A percentile compares a stretch with the other conserved stretches of the same genome.
These are phyloP conservation scores for Herpomyces periplanetae DNA, from an alignment of 2,329 filamentous ascomycete species.

Conservation along the genomic window DNA sequence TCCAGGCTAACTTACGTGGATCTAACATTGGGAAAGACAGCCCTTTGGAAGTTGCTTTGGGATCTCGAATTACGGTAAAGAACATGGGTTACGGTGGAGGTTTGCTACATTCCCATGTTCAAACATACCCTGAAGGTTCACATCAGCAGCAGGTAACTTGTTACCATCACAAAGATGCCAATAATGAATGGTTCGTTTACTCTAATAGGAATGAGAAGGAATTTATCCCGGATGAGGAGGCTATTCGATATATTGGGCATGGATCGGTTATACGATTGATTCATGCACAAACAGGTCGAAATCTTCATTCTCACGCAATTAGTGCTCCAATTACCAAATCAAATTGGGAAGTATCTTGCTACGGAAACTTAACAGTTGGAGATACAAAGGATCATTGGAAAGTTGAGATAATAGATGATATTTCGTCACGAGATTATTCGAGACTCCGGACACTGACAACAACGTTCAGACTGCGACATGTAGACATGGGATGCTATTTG, in stretches of 20 bases:
- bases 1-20: slow-evolving; percentile 78
- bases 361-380: slow-evolving; percentile 74
- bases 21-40: slow-evolving; percentile 82
- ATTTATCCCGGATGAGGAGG: slow-evolving; percentile 26
- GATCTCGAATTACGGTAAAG: slow-evolving; percentile 68
- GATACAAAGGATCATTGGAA: slow-evolving; percentile 96
- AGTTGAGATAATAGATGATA: slow-evolving; percentile 63
- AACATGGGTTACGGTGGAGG: slow-evolving; percentile 98
- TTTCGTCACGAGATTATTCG: slow-evolving; percentile 44
- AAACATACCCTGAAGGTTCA: slow-evolving; percentile 80
- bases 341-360: slow-evolving; percentile 71
- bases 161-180: slow-evolving; percentile 96
- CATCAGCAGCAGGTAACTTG: slow-evolving; percentile 86
- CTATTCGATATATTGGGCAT: slow-evolving; percentile 33
- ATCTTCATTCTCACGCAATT: slow-evolving; percentile 75
- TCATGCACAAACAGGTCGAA: slow-evolving; percentile 77
- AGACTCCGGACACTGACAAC: slow-evolving; percentile 69
- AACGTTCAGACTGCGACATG: slow-evolving; percentile 53
- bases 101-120: slow-evolving; percentile 74
- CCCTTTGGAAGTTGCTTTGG: slow-evolving; percentile 57
- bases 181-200: slow-evolving; percentile 99
- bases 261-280: slow-evolving; percentile 45
- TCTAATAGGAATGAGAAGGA: slow-evolving; percentile 42
- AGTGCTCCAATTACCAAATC: slow-evolving; percentile 56
- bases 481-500: slow-evolving; percentile 53